Evolutionary conservation across 768 basidiomycete genomes (phyloP).

Genomic region (Sistotremastrum suecicum): DNA sequence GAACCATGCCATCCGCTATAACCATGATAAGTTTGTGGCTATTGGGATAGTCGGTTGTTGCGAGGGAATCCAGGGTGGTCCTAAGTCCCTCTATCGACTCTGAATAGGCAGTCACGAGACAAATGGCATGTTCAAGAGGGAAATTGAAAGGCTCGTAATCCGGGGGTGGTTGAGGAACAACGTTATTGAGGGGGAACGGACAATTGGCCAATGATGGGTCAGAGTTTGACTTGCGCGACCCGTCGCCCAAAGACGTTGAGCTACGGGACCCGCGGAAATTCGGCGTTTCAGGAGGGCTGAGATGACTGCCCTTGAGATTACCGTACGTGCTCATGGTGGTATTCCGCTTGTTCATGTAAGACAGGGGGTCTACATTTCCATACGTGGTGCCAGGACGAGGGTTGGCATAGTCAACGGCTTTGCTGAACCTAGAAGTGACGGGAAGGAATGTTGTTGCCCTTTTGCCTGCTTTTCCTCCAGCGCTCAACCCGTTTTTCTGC

Average conservation of each 20-base stretch:
- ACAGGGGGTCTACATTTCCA: conserved; percentile 23
- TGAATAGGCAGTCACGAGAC: conserved; percentile 95
- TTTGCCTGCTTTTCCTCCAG: conserved; percentile 23
- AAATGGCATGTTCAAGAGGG: conserved; percentile 86
- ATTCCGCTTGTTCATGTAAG: conserved; percentile 3
- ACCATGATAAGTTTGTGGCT: conserved; percentile 92
- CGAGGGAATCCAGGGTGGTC: conserved; percentile 95
- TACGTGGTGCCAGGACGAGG: conserved; percentile 9
- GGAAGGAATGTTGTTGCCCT: conserved; percentile 25
- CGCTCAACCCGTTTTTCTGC: conserved; percentile 49
- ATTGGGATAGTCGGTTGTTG: conserved; percentile 97
- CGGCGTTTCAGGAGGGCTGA: conserved; percentile 61
- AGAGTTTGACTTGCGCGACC: conserved; percentile 12
- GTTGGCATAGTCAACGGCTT: conserved; percentile 25
- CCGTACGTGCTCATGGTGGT: conserved; percentile 19
- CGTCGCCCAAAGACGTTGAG: conserved; percentile 60
- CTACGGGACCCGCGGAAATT: conserved; percentile 60
- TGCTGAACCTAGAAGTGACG: conserved; percentile 41
- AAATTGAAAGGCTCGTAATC: conserved; percentile 95
- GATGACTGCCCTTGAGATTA: conserved; percentile 30
- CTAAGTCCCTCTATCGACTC: conserved; percentile 93
- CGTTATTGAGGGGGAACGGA: conserved; percentile 83
- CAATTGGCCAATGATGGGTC: conserved; percentile 44
- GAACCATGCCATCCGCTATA: conserved; percentile 97
- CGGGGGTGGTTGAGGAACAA: conserved; percentile 82